A percentile compares a stretch with the other conserved stretches of the same genome.
These are phyloP conservation scores for Hericium alpestre DNA, from an alignment of 768 basidiomycete species.

Conservation along the genomic window DNA sequence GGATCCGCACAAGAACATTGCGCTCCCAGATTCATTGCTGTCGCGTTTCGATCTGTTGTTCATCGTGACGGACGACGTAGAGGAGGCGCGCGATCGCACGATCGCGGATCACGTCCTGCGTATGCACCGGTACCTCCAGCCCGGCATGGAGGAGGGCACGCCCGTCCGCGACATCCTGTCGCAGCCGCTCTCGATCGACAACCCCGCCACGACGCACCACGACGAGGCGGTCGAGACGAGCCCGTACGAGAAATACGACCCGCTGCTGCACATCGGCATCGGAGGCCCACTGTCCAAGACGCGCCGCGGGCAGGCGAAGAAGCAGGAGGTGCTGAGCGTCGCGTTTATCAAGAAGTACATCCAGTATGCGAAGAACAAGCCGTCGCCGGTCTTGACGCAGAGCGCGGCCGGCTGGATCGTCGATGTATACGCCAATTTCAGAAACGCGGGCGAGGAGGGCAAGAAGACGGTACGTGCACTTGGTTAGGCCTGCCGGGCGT, in stretches of 20 bases:
- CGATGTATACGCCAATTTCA: slow-evolving; percentile 78
- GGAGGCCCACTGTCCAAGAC: slow-evolving; percentile 35
- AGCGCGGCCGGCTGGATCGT: slow-evolving; percentile 93
- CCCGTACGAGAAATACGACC: slow-evolving; percentile 95
- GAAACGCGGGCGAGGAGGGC: slow-evolving; percentile 86
- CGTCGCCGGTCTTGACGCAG: slow-evolving; percentile 77
- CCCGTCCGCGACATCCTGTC: slow-evolving; percentile 80
- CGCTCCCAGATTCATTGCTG: slow-evolving; percentile 95
- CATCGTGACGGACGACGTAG: slow-evolving; percentile 96
- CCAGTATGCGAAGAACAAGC: slow-evolving; percentile 89
- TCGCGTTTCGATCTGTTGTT: slow-evolving; percentile 99
- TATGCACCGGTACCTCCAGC: slow-evolving; percentile 93
- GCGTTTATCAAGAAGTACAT: slow-evolving; percentile 97
- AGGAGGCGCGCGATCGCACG: slow-evolving; percentile 83
- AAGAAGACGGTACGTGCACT: slow-evolving; percentile 67
- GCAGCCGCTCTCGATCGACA: slow-evolving; percentile 83
- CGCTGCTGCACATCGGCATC: slow-evolving; percentile 83
- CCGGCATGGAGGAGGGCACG: slow-evolving; percentile 93
- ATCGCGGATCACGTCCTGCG: slow-evolving; percentile 97
- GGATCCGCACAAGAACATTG: slow-evolving; percentile 57
- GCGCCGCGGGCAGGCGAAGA: slow-evolving; percentile 42
- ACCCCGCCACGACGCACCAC: slow-evolving; percentile 40
- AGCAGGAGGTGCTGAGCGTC: slow-evolving; percentile 82
- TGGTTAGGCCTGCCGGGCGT: not conserved
- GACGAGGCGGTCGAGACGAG: slow-evolving; percentile 55